Conservation (phyloP, 2,329 filamentous ascomycete species). For the Alternaria triticimaculans region DNA sequence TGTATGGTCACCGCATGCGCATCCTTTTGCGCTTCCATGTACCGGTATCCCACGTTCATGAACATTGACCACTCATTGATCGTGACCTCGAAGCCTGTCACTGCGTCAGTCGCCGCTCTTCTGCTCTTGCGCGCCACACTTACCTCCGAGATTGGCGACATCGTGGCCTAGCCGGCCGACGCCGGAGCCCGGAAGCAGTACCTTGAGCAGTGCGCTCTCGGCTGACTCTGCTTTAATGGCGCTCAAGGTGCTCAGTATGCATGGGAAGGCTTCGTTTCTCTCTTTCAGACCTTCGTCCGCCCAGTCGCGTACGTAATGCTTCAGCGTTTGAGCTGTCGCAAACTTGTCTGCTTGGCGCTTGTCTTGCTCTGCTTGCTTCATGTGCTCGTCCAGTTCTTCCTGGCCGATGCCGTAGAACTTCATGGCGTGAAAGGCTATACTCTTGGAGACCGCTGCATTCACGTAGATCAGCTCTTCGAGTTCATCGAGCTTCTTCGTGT, state of each 20-base stretch:
- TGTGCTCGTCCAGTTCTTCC: conserved; percentile 55
- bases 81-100: conserved; percentile 58
- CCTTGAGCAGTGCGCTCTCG: conserved; percentile 35
- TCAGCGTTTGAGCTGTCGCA: conserved; percentile 61
- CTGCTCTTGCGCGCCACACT: conserved; percentile 14
- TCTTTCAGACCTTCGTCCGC: conserved; percentile 57
- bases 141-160: conserved; percentile 51
- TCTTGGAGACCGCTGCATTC: conserved; percentile 57
- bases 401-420: conserved; percentile 56
- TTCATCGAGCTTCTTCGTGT: conserved; percentile 53
- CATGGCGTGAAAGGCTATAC: conserved; percentile 56
- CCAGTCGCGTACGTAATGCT: conserved; percentile 67
- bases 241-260: conserved; percentile 38
- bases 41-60: conserved; percentile 63
- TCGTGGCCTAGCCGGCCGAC: conserved; percentile 62
- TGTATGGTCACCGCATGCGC: conserved; percentile 47
- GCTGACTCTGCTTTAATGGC: not conserved
- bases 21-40: conserved; percentile 48
- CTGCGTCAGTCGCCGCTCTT: not conserved
- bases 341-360: conserved; percentile 52
- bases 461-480: conserved; percentile 52
- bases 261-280: conserved; percentile 50
- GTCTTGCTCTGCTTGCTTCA: conserved; percentile 48
- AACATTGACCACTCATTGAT: conserved; percentile 66
- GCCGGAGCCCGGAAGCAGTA: conserved; percentile 62